These are phyloP conservation scores for Tilletia walkeri DNA, from an alignment of 1,284 basidiomycete genomes.

Conservation along the genomic window DNA sequence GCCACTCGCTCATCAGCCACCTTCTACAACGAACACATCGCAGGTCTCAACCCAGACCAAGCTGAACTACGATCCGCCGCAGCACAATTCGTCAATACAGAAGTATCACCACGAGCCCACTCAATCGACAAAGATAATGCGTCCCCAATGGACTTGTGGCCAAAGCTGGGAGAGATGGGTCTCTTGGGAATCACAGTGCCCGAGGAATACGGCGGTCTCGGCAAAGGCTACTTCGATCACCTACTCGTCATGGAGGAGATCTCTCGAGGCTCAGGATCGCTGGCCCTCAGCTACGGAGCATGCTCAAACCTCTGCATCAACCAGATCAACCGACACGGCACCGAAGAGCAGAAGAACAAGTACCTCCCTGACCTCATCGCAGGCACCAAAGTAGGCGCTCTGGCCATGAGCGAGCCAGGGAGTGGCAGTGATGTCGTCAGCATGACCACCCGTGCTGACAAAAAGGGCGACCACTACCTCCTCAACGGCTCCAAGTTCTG, in stretches of 20 bases:
- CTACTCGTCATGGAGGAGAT: slow-evolving; percentile 62
- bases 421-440: slow-evolving; percentile 88
- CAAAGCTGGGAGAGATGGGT: slow-evolving; percentile 46
- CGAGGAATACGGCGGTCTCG: slow-evolving; percentile 41
- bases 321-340: slow-evolving; percentile 84
- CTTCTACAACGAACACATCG: slow-evolving; percentile 41
- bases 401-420: slow-evolving; percentile 91
- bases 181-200: slow-evolving; percentile 45
- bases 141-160: slow-evolving; percentile 41
- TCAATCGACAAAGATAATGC: slow-evolving; percentile 39
- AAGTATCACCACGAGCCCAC: slow-evolving; percentile 31
- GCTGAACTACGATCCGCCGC: slow-evolving; percentile 41
- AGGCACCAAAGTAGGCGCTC: slow-evolving; percentile 78
- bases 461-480: slow-evolving; percentile 71
- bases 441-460: slow-evolving; percentile 79
- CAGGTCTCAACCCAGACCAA: slow-evolving; percentile 36
- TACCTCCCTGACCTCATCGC: slow-evolving; percentile 80
- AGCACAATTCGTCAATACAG: slow-evolving; percentile 29
- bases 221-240: slow-evolving; percentile 45
- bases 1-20: slow-evolving; percentile 1
- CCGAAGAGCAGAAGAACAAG: slow-evolving; percentile 76
- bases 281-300: slow-evolving; percentile 88
- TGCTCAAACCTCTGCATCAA: slow-evolving; percentile 60
- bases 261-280: slow-evolving; percentile 81
- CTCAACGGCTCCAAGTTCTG: slow-evolving; percentile 83